Base-by-base conservation (phyloP, 768 basidiomycete species). In the Boletus vinaceobasis region DNA sequence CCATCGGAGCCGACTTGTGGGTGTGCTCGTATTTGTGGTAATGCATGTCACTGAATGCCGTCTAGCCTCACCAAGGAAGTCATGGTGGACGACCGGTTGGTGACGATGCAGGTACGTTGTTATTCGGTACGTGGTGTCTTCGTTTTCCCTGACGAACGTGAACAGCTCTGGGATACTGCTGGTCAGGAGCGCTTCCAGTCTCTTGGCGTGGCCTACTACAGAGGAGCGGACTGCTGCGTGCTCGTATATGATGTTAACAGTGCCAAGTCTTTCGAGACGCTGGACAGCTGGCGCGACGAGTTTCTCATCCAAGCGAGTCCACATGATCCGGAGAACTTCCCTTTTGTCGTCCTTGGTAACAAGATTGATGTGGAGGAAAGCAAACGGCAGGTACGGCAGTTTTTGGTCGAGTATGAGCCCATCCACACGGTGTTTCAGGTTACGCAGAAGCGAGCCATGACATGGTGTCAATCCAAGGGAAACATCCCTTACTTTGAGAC, bases 401-500 rank as follows among this genome's bases (percentile, higher is more conserved):
- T 29, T 6, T 21, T 40, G 15, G 38, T 37, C 19, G 29, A 36
- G 31, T 5, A n/a, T 37, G 53, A 38, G 32, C 40, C 1, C 35
- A 5, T 23, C 27, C 15, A 57, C 43, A 61, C 27, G 49, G 39
- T 27, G 31, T 26, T 45, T 17, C 62, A 96, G 94, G 95, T 99
- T 27, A 93, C 93, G 9, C 96, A 99, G 86, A 99, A 99, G 72
- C 90, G 96, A 40, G 96, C 97, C 17, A 98, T 98, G 94, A 93
- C 96, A 5, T 99, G 97, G 97, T 99, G 97, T 72, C 95, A 98
- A 66, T 88, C 95, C 55, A 98, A 98, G 77, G 96, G 96, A 69
- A 98, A 98, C 74, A 98, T 99, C 60, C 97, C 97, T 29, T 99
- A 98, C 76, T 99, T 98, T 71, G 97, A 99, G 78, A 98, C 97